phyloP scores from a whole-genome alignment of 345 rosid species.

The Trapa bicornis region DNA sequence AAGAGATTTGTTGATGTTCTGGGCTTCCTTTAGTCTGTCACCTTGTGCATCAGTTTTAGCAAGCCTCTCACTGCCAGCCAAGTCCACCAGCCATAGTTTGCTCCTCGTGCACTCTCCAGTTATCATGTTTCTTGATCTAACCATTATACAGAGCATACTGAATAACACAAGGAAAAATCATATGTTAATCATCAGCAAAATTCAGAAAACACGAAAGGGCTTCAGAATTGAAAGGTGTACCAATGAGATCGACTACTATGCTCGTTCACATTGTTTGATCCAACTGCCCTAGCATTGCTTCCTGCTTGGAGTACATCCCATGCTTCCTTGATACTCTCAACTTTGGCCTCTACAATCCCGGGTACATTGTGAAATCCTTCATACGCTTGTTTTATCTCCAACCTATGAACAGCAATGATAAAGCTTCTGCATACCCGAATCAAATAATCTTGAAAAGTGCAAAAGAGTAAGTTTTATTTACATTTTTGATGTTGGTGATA shows the following conservation, averaged over 20 bases:
- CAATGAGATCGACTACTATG: conserved; percentile 98
- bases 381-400: conserved; percentile 84
- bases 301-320: conserved; percentile 88
- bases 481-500: conserved; percentile 73
- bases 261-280: conserved; percentile 92
- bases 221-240: conserved; percentile 23
- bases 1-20: conserved; percentile 81
- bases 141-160: conserved; percentile 93
- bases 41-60: conserved; percentile 91
- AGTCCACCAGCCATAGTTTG: conserved; percentile 97
- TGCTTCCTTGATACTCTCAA: conserved; percentile 55
- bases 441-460: neutral
- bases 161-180: neutral
- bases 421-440: neutral
- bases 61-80: conserved; percentile 96
- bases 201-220: conserved; percentile 2
- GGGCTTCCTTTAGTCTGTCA: conserved; percentile 93
- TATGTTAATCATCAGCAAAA: neutral
- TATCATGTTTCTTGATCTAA: conserved; percentile 67
- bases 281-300: conserved; percentile 90
- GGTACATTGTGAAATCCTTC: conserved; percentile 84
- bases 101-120: conserved; percentile 84
- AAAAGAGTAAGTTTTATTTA: conserved; percentile 15
- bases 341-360: conserved; percentile 77
- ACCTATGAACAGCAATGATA: conserved; percentile 24